phyloP scores from a whole-genome alignment of 352 stramenopile species.

The Pythium vanterpoolii region DNA sequence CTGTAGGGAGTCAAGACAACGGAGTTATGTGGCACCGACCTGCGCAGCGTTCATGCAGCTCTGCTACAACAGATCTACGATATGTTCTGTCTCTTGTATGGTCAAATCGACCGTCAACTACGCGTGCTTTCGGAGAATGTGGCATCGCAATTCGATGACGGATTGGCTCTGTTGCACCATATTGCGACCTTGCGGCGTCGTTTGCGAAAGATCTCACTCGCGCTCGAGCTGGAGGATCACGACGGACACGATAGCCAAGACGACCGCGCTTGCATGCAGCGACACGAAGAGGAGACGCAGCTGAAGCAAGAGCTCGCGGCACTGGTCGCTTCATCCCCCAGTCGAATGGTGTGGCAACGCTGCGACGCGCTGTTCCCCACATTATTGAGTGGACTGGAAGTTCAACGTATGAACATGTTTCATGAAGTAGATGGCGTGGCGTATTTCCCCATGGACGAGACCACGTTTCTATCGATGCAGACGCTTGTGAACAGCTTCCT shows the following conservation, averaged over 20 bases:
- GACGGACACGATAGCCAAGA: background rate
- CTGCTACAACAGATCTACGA: slow-evolving; percentile 46
- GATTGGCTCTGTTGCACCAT: slow-evolving; percentile 46
- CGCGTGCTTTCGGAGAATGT: background rate
- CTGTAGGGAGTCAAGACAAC: background rate
- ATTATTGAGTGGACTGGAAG: slow-evolving; percentile 37
- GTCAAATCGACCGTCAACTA: slow-evolving; percentile 41
- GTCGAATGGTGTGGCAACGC: slow-evolving; percentile 24
- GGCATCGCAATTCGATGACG: slow-evolving; percentile 22
- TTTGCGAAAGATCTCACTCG: slow-evolving; percentile 41
- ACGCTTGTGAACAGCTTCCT: slow-evolving; percentile 47
- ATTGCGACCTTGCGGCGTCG: slow-evolving; percentile 36
- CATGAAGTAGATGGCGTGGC: slow-evolving; percentile 42
- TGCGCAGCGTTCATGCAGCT: slow-evolving; percentile 31
- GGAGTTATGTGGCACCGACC: slow-evolving; percentile 29
- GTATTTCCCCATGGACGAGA: slow-evolving; percentile 48
- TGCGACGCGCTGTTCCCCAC: slow-evolving; percentile 41
- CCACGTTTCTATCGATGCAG: slow-evolving; percentile 47
- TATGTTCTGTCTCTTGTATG: slow-evolving; percentile 54
- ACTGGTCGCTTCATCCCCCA: slow-evolving; percentile 35
- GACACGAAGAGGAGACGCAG: slow-evolving; percentile 4
- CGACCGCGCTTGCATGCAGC: background rate
- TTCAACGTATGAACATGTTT: slow-evolving; percentile 29
- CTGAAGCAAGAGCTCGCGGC: slow-evolving; percentile 26
- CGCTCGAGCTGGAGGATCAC: slow-evolving; percentile 26